These are phyloP conservation scores for Aspergillus glaucus DNA, from an alignment of 2,329 filamentous ascomycete species.

Conservation along the genomic window DNA sequence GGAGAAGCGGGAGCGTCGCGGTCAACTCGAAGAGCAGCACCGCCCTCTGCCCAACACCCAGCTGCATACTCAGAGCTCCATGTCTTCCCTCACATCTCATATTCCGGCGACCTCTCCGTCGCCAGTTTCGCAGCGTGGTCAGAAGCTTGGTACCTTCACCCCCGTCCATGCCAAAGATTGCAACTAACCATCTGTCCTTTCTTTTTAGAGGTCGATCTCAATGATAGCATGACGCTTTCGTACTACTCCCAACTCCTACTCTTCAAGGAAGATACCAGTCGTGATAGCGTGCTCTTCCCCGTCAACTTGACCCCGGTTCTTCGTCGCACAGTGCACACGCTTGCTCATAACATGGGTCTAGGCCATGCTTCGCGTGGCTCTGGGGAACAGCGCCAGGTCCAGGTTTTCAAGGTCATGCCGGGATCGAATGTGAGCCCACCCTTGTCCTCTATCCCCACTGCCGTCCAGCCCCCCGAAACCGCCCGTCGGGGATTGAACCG, in stretches of 20 bases:
- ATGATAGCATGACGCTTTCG: conserved; percentile 77
- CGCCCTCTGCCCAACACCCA: conserved; percentile 59
- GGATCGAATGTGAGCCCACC: conserved; percentile 54
- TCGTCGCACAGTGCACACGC: conserved; percentile 82
- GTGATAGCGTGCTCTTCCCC: conserved; percentile 80
- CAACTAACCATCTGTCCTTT: conserved; percentile 7
- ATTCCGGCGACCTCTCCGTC: conserved; percentile 60
- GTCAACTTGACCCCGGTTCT: conserved; percentile 73
- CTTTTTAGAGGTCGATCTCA: conserved; percentile 71
- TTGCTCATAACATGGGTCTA: conserved; percentile 91
- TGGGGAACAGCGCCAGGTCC: conserved; percentile 81
- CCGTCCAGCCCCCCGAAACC: conserved; percentile 64
- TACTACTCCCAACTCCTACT: conserved; percentile 87
- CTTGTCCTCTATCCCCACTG: conserved; percentile 54
- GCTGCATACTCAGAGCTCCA: conserved; percentile 77
- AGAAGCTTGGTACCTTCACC: conserved; percentile 30
- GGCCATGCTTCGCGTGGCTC: conserved; percentile 85
- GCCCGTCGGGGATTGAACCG: conserved; percentile 81
- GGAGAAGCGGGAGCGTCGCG: conserved; percentile 91
- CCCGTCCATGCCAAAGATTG: conserved; percentile 5
- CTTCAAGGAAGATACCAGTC: conserved; percentile 72
- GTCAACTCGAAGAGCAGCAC: conserved; percentile 95
- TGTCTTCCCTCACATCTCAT: conserved; percentile 68
- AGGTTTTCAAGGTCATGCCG: conserved; percentile 63
- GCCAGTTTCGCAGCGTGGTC: conserved; percentile 54